Evolutionary conservation across 495 filamentous ascomycete species (phyloP).

Genomic region (Penicillium atrosanguineum): DNA sequence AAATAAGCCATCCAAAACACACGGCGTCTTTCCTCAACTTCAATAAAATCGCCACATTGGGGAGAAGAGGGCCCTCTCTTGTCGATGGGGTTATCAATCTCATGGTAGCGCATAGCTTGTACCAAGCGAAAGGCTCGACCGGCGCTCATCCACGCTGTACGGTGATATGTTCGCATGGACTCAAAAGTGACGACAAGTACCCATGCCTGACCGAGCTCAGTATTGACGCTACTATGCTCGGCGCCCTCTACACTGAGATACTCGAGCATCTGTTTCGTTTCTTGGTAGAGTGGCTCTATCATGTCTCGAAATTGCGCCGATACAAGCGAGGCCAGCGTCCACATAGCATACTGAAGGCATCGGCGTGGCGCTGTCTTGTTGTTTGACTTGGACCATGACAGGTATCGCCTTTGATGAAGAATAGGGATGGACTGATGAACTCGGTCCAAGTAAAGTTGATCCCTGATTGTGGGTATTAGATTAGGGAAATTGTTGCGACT

Average conservation of each 20-base stretch:
- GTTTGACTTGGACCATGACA: conserved; percentile 13
- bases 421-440: conserved; percentile 29
- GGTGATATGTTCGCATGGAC: conserved; percentile 40
- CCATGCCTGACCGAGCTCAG: conserved; percentile 48
- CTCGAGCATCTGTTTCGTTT: conserved; percentile 19
- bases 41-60: conserved; percentile 10
- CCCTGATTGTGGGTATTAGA: conserved; percentile 12
- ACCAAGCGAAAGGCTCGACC: conserved; percentile 51
- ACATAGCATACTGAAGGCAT: conserved; percentile 34
- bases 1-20: conserved; percentile 56
- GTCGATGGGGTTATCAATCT: conserved; percentile 36
- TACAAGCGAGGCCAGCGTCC: conserved; percentile 27
- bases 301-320: conserved; percentile 21
- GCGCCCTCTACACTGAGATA: conserved; percentile 4
- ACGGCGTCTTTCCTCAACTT: conserved; percentile 45
- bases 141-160: conserved; percentile 49
- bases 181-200: conserved; percentile 49
- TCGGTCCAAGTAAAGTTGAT: conserved; percentile 38
- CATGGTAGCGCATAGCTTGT: conserved; percentile 47
- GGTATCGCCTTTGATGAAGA: conserved; percentile 25
- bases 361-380: conserved; percentile 8
- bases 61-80: background rate
- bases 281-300: conserved; percentile 21
- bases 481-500: too few relatives aligned
- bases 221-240: conserved; percentile 8